Evolutionary conservation across 306 rosid genomes (phyloP).

Genomic region (Calophaca sinica): DNA sequence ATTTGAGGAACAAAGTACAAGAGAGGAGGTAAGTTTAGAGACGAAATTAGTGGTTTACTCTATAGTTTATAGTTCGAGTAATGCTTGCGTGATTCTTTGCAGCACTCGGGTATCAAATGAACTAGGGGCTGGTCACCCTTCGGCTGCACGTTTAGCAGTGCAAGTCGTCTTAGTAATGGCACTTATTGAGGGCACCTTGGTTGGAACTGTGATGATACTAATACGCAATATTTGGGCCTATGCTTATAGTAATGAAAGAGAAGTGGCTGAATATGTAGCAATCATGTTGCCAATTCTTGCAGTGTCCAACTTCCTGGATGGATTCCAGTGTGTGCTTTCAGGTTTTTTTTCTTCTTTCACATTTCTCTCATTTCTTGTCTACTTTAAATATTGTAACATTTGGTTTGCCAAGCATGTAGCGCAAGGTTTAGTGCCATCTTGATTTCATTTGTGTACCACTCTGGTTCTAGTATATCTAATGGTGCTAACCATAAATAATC

Average conservation of each 20-base stretch:
- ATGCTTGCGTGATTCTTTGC: conserved; percentile 25
- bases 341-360: conserved; percentile 47
- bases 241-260: conserved; percentile 64
- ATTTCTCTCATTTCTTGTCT: too few species aligned
- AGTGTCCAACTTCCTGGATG: too few species aligned
- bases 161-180: conserved; percentile 59
- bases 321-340: conserved; percentile 76
- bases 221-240: conserved; percentile 76
- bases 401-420: too few species aligned
- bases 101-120: conserved; percentile 83
- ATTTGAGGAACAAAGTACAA: too few species aligned
- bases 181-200: conserved; percentile 55
- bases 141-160: conserved; percentile 68
- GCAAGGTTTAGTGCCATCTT: too few species aligned
- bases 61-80: conserved; percentile 14
- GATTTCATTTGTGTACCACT: too few species aligned
- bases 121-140: conserved; percentile 74
- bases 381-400: too few species aligned
- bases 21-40: too few species aligned
- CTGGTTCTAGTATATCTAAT: too few species aligned
- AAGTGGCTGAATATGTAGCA: conserved; percentile 69
- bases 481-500: too few species aligned
- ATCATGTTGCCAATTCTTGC: too few species aligned
- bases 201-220: conserved; percentile 56
- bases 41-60: background rate